These are phyloP conservation scores for Trichophyton equinum DNA, from an alignment of 2,329 filamentous ascomycete species.

Conservation along the genomic window DNA sequence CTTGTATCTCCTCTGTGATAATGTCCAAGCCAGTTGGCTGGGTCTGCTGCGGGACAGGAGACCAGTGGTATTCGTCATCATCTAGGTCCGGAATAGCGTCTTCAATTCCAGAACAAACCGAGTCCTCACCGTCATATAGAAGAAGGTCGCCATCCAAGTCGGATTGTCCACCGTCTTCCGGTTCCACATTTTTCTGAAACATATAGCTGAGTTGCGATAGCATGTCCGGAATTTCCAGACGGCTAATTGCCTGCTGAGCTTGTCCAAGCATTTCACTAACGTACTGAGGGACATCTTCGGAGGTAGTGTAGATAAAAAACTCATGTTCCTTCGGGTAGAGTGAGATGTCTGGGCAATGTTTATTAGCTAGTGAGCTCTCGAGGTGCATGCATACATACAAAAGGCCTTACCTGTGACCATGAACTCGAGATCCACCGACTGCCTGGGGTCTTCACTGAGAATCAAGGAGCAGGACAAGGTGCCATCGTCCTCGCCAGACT, in stretches of 20 bases:
- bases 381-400: slow-evolving; percentile 3
- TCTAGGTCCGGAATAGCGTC: slow-evolving; percentile 25
- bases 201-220: slow-evolving; percentile 35
- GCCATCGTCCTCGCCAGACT: slow-evolving; percentile 56
- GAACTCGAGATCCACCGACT: slow-evolving; percentile 25
- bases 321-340: slow-evolving; percentile 48
- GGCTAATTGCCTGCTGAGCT: slow-evolving; percentile 36
- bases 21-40: background rate
- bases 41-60: slow-evolving; percentile 11
- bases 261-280: slow-evolving; percentile 31
- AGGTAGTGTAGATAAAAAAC: slow-evolving; percentile 45
- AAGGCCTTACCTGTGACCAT: slow-evolving; percentile 28
- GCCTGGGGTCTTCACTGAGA: slow-evolving; percentile 20
- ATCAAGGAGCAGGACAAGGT: slow-evolving; percentile 52
- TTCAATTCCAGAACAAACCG: slow-evolving; percentile 2
- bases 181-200: slow-evolving; percentile 21
- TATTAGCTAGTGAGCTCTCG: slow-evolving; percentile 7
- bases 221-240: slow-evolving; percentile 35
- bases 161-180: slow-evolving; percentile 17
- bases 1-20: background rate
- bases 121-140: slow-evolving; percentile 16
- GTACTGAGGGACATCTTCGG: slow-evolving; percentile 25
- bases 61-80: slow-evolving; percentile 26
- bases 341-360: slow-evolving; percentile 37
- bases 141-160: slow-evolving; percentile 28